These are phyloP conservation scores for Escovopsis weberi DNA, from an alignment of 2,329 filamentous ascomycete species.

Conservation along the genomic window DNA sequence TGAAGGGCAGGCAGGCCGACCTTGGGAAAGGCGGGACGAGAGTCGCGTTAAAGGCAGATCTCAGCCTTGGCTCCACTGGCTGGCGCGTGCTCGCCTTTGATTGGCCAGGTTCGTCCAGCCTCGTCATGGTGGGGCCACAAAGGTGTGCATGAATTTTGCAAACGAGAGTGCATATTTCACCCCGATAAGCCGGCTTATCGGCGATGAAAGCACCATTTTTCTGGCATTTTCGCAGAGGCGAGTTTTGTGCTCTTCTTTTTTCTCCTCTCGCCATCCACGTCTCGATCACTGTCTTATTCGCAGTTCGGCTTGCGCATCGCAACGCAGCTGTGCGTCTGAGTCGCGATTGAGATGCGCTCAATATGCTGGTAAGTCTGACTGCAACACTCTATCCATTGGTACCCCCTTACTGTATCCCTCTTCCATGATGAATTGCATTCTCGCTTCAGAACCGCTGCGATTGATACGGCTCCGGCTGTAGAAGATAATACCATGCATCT, in stretches of 20 bases:
- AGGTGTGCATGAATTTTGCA: no score
- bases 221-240: no score
- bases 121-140: no score
- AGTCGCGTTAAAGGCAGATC: constrained; percentile 19
- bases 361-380: constrained; percentile 24
- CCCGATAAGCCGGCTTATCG: not conserved
- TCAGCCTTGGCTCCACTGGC: constrained; percentile 11
- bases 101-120: no score
- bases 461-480: constrained; percentile 31
- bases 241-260: no score
- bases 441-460: constrained; percentile 38
- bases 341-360: constrained; percentile 9
- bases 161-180: constrained; percentile 1
- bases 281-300: no score
- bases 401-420: constrained; percentile 1
- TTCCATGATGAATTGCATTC: constrained; percentile 28
- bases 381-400: not conserved
- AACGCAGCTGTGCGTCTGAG: constrained; percentile 2
- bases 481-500: constrained; percentile 27
- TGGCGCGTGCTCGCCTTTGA: not conserved
- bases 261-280: no score
- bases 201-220: not conserved
- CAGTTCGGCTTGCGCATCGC: not conserved
- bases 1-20: not conserved
- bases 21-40: not conserved